Conservation (phyloP, 148 eudicot species). For the Rhododendron simsii region DNA sequence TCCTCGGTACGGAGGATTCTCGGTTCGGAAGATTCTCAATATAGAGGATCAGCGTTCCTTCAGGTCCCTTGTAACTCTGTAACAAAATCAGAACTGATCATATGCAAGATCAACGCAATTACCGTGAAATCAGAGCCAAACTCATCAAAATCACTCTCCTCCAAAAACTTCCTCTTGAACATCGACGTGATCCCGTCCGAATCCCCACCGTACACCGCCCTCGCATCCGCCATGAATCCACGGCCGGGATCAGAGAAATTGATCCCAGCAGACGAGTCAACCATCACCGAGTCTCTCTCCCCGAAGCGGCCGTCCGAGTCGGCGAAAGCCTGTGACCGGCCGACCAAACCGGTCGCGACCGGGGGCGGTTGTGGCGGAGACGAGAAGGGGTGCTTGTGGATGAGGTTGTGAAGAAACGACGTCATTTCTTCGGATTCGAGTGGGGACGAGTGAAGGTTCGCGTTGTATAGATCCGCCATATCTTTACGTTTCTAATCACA, state of each 20-base stretch:
- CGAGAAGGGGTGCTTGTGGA: slow-evolving; percentile 26
- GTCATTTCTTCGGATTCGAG: slow-evolving; percentile 69
- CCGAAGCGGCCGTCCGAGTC: slow-evolving; percentile 4
- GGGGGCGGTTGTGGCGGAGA: not conserved
- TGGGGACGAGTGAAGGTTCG: slow-evolving; percentile 14
- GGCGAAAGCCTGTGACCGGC: slow-evolving; percentile 19
- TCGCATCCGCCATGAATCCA: slow-evolving; percentile 13
- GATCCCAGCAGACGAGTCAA: slow-evolving; percentile 10
- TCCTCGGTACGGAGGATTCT: too few species aligned
- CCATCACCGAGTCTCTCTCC: slow-evolving; percentile 1
- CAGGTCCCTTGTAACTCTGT: not conserved
- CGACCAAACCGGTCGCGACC: not conserved
- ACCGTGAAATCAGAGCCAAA: slow-evolving; percentile 45
- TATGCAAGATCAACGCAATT: not conserved
- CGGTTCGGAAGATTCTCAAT: not conserved
- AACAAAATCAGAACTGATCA: not conserved
- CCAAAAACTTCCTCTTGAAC: slow-evolving; percentile 18
- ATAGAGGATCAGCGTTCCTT: not conserved
- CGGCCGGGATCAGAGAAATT: slow-evolving; percentile 33
- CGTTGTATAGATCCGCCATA: slow-evolving; percentile 48
- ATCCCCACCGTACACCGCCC: slow-evolving; percentile 1
- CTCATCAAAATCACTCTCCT: slow-evolving; percentile 20
- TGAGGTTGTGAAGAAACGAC: slow-evolving; percentile 51
- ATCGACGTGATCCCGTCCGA: slow-evolving; percentile 22
- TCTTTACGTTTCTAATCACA: not conserved